phyloP scores from a whole-genome alignment of 257 asterid genomes.

The Phtheirospermum japonicum region DNA sequence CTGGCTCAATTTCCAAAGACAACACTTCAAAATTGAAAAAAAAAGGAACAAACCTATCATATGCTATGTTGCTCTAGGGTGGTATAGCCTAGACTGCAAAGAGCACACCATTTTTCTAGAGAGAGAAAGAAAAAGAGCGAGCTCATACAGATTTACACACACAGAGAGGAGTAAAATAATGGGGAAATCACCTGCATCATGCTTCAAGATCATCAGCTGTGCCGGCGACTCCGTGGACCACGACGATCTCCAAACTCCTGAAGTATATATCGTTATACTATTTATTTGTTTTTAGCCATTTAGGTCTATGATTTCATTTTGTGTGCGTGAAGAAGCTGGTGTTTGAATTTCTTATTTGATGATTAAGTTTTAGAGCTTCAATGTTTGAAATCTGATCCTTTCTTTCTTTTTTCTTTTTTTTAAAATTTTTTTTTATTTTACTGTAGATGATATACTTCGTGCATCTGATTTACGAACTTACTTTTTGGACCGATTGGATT shows the following conservation, averaged over 20 bases:
- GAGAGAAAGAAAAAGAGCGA: constrained; percentile 28
- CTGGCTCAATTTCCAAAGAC: constrained; percentile 46
- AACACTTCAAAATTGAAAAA: constrained; percentile 21
- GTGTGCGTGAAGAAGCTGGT: constrained; percentile 17
- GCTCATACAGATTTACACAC: background rate
- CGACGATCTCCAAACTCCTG: constrained; percentile 54
- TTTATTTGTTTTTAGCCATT: constrained; percentile 14
- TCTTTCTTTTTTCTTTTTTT: too few species aligned
- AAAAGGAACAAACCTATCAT: constrained; percentile 6
- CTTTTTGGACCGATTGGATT: constrained; percentile 17
- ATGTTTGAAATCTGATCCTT: background rate
- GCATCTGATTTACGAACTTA: constrained; percentile 9
- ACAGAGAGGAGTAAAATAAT: constrained; percentile 28
- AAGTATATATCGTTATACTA: constrained; percentile 35
- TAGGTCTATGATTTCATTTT: constrained; percentile 15
- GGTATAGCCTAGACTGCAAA: constrained; percentile 17
- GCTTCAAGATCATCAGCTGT: constrained; percentile 82
- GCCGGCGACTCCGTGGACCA: constrained; percentile 60
- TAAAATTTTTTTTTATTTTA: too few species aligned
- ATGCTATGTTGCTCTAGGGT: constrained; percentile 20
- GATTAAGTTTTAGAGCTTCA: background rate
- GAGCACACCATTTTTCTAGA: constrained; percentile 25
- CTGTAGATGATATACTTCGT: constrained; percentile 3
- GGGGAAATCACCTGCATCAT: constrained; percentile 72
- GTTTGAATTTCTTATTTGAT: background rate